Evolutionary conservation across 2,329 filamentous ascomycete species (phyloP), one percentile per base, ranked within the genome.

Genomic region (Sarocladium kiliense): DNA sequence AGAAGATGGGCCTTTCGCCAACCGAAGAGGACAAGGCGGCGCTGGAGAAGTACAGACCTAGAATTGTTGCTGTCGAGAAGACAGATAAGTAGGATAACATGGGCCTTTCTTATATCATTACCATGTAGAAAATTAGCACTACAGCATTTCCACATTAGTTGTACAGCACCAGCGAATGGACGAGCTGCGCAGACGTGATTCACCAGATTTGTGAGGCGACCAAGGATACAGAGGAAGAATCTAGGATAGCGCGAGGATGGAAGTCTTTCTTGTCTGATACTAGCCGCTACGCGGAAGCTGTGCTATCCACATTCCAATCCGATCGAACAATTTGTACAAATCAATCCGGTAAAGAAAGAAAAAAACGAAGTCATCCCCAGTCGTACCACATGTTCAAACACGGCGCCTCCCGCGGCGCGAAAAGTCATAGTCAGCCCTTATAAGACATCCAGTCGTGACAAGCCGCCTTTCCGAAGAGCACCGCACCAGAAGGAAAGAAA

Each of bases 11-110:
- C 6, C 80, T 90, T 68, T 84, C 80, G 37, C 82, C 91, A 1
- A 87, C 84, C 1, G 84, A 89, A 58, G 77, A 87, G 64, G 91
- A 96, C 66, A 86, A 84, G 67, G 82, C 84, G 57, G 80, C 81
- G 12, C 68, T 96, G 59, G 77, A 82, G 50, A 77, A 77, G 51
- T 71, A 80, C 47, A 73, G 84, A 30, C 88, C 88, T 7, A 83
- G 75, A 61, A 79, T 93, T 56, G 79, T 76, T 37, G 65, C 78
- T 12, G 77, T 89, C 27, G 85, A 88, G 18, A 70, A 59, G 55
- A 50, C 50, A 2, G 54, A 57, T 14, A 27, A 41, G 2, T 39
- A 37, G 47, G 39, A 23, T 54, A n/a, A n/a, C n/a, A n/a, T n/a
- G n/a, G n/a, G n/a, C n/a, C n/a, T n/a, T n/a, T n/a, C n/a, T n/a